A percentile compares a stretch with the other conserved stretches of the same genome.
Conservation (phyloP, 2,329 filamentous ascomycete genomes). For the Elsinoe perseae region DNA sequence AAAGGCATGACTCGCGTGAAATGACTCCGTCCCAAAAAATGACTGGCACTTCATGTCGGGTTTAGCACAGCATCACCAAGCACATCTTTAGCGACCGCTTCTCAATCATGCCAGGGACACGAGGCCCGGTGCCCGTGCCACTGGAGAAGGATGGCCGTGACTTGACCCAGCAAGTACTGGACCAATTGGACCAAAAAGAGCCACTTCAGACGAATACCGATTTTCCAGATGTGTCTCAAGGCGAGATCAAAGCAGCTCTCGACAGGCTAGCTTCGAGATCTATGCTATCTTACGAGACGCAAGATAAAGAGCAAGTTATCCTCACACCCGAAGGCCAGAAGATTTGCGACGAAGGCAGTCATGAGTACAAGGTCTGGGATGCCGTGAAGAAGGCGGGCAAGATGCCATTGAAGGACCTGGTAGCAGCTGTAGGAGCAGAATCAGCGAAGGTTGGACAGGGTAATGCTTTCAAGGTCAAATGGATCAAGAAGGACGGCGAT, state of each 20-base stretch:
- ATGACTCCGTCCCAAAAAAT: conserved; percentile 8
- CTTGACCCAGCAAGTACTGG: conserved; percentile 73
- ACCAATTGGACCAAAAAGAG: conserved; percentile 48
- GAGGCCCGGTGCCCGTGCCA: conserved; percentile 42
- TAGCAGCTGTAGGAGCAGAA: conserved; percentile 60
- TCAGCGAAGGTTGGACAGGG: conserved; percentile 80
- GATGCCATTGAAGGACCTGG: conserved; percentile 41
- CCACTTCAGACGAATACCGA: conserved; percentile 26
- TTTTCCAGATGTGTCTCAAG: conserved; percentile 31
- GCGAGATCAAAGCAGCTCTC: conserved; percentile 70
- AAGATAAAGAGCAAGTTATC: conserved; percentile 68
- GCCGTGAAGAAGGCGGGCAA: conserved; percentile 39
- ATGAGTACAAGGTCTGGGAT: conserved; percentile 46
- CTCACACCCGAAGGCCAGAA: conserved; percentile 77
- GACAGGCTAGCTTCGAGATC: conserved; percentile 76
- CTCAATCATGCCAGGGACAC: conserved; percentile 37
- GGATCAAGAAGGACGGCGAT: conserved; percentile 56
- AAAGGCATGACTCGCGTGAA: not conserved
- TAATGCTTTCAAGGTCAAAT: conserved; percentile 76
- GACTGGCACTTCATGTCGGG: not conserved
- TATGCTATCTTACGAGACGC: conserved; percentile 79
- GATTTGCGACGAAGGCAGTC: conserved; percentile 49
- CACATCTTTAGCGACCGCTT: not conserved
- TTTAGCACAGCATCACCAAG: not conserved
- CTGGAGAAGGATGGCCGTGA: conserved; percentile 34